These are phyloP conservation scores for Fraxinus platypoda DNA, from an alignment of 305 asterid genomes.

Conservation along the genomic window DNA sequence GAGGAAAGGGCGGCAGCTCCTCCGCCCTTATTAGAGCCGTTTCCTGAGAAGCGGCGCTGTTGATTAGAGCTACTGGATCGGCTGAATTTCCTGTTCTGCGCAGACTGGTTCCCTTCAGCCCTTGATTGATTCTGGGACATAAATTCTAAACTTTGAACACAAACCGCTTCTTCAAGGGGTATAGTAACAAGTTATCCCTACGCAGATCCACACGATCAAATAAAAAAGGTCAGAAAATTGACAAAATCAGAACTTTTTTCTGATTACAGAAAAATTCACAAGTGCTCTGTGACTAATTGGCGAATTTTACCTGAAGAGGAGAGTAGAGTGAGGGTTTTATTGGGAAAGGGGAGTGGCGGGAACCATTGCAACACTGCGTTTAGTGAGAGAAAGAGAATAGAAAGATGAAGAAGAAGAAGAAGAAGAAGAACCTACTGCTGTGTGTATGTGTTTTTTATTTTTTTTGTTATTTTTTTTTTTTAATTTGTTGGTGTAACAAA, in stretches of 20 bases:
- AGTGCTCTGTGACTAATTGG: slow-evolving; percentile 16
- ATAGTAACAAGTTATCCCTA: slow-evolving; percentile 24
- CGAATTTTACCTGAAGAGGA: slow-evolving; percentile 41
- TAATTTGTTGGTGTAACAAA: slow-evolving; percentile 21
- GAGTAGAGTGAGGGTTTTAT: slow-evolving; percentile 47
- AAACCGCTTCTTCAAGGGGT: slow-evolving; percentile 29
- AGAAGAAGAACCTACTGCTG: neutral
- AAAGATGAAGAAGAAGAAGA: slow-evolving; percentile 7
- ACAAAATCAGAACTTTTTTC: neutral
- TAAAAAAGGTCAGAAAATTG: slow-evolving; percentile 22
- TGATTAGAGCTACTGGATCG: slow-evolving; percentile 60
- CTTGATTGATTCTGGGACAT: slow-evolving; percentile 69
- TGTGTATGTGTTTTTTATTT: neutral
- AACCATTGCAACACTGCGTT: slow-evolving; percentile 41
- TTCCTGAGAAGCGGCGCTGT: slow-evolving; percentile 54
- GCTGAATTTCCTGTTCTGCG: slow-evolving; percentile 52
- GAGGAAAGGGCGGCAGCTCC: slow-evolving; percentile 60
- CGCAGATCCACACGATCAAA: slow-evolving; percentile 56
- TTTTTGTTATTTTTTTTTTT: neutral
- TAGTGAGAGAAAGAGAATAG: slow-evolving; percentile 3
- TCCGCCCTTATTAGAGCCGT: slow-evolving; percentile 51
- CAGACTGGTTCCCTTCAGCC: slow-evolving; percentile 61
- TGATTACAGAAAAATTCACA: slow-evolving; percentile 15
- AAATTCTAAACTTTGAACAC: slow-evolving; percentile 39
- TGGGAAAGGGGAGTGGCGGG: slow-evolving; percentile 47